Conservation (phyloP, 768 basidiomycete species). For the Serendipita sp. region DNA sequence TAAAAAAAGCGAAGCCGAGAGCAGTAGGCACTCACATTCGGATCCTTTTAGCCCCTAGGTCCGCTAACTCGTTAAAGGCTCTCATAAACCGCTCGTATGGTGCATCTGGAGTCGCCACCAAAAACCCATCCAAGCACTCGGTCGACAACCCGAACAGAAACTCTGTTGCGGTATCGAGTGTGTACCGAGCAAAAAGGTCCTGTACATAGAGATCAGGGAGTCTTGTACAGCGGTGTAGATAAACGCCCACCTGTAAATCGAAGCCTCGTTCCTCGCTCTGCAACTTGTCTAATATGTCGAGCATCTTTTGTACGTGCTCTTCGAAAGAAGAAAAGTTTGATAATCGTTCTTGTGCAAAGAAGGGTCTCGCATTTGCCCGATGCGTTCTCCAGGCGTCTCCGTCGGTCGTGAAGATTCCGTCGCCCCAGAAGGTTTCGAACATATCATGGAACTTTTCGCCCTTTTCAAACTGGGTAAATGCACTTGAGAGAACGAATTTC, state of each 20-base stretch:
- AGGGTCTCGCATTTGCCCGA: slow-evolving; percentile 50
- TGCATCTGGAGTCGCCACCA: neutral
- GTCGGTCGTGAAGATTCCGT: slow-evolving; percentile 65
- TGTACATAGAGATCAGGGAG: slow-evolving; percentile 20
- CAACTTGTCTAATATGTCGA: slow-evolving; percentile 9
- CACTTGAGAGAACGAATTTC: slow-evolving; percentile 17
- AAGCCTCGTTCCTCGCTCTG: slow-evolving; percentile 3
- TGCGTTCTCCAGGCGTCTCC: slow-evolving; percentile 41
- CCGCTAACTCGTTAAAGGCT: slow-evolving; percentile 10
- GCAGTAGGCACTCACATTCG: slow-evolving; percentile 11
- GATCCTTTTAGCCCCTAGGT: slow-evolving; percentile 10
- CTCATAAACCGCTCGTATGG: slow-evolving; percentile 8
- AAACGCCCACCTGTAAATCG: slow-evolving; percentile 11
- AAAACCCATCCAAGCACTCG: slow-evolving; percentile 25
- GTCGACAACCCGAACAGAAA: slow-evolving; percentile 55
- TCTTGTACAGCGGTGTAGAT: neutral
- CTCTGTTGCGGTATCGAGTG: slow-evolving; percentile 56
- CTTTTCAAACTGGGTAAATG: slow-evolving; percentile 16
- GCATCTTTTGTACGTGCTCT: slow-evolving; percentile 30
- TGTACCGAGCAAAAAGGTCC: slow-evolving; percentile 52
- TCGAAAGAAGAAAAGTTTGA: slow-evolving; percentile 58
- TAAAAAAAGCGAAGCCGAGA: neutral
- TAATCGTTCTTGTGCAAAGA: slow-evolving; percentile 58
- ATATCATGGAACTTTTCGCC: slow-evolving; percentile 22
- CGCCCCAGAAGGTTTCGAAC: slow-evolving; percentile 30